These are phyloP conservation scores for Penstemon barbatus DNA, from an alignment of 257 asterid species.

Conservation along the genomic window DNA sequence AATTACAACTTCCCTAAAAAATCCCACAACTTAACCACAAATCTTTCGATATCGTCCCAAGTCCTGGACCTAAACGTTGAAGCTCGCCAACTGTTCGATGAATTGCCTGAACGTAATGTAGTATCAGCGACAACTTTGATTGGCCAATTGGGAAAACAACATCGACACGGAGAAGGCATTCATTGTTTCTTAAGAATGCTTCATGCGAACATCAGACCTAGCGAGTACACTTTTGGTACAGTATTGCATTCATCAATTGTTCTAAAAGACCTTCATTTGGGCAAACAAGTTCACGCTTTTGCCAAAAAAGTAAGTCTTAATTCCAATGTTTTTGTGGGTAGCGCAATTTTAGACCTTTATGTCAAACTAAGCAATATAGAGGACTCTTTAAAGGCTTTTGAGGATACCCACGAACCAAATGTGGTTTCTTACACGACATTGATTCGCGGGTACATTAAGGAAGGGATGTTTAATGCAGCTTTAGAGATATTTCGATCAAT, in stretches of 20 bases:
- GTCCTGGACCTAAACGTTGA: background rate
- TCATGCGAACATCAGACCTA: conserved; percentile 47
- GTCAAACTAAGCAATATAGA: conserved; percentile 49
- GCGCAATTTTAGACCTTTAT: conserved; percentile 64
- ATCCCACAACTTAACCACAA: conserved; percentile 11
- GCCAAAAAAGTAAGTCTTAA: conserved; percentile 44
- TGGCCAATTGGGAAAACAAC: conserved; percentile 47
- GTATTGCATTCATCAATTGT: conserved; percentile 55
- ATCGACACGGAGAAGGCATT: conserved; percentile 54
- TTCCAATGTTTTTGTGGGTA: conserved; percentile 70
- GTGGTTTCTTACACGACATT: conserved; percentile 74
- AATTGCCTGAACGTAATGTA: conserved; percentile 53
- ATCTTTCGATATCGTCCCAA: background rate
- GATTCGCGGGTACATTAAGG: conserved; percentile 60
- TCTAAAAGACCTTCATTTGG: conserved; percentile 51
- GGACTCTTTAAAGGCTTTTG: conserved; percentile 50
- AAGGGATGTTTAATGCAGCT: conserved; percentile 62
- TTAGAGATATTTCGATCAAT: conserved; percentile 41
- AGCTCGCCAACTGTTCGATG: conserved; percentile 55
- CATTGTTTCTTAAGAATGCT: conserved; percentile 53
- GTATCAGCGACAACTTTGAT: conserved; percentile 56
- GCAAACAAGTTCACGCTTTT: conserved; percentile 60
- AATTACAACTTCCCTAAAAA: conserved; percentile 9
- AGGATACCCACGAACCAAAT: conserved; percentile 57
- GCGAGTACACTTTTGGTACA: conserved; percentile 70